Percentiles rank a stretch among this genome's conserved stretches.
phyloP scores from a whole-genome alignment of 148 eudicot genomes.

The Amaranthus cruentus region DNA sequence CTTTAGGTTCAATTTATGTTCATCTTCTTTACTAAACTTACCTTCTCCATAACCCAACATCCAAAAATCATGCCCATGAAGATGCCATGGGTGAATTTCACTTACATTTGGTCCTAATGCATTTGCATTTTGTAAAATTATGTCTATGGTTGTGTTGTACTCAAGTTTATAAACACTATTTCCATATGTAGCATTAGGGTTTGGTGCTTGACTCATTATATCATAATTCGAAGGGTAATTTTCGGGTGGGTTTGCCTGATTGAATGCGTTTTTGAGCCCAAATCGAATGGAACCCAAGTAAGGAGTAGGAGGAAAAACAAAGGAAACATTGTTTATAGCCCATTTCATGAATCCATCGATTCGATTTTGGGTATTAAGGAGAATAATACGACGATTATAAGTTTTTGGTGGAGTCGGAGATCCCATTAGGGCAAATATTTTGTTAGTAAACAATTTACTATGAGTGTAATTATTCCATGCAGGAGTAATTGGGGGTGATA shows the following conservation, averaged over 20 bases:
- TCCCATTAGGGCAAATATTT: slow-evolving; percentile 41
- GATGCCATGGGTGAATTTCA: slow-evolving; percentile 87
- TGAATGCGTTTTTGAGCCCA: slow-evolving; percentile 31
- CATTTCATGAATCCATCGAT: slow-evolving; percentile 56
- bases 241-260: slow-evolving; percentile 42
- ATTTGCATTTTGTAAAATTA: slow-evolving; percentile 78
- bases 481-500: slow-evolving; percentile 53
- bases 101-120: slow-evolving; percentile 40
- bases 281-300: slow-evolving; percentile 58
- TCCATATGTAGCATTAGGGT: slow-evolving; percentile 52
- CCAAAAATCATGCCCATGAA: slow-evolving; percentile 95
- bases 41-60: slow-evolving; percentile 90
- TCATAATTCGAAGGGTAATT: slow-evolving; percentile 37
- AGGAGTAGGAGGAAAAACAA: slow-evolving; percentile 61
- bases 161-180: slow-evolving; percentile 48
- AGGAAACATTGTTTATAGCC: slow-evolving; percentile 79
- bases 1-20: slow-evolving; percentile 44
- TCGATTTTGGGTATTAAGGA: slow-evolving; percentile 70
- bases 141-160: slow-evolving; percentile 49
- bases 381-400: slow-evolving; percentile 36
- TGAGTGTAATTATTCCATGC: slow-evolving; percentile 53
- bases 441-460: slow-evolving; percentile 38
- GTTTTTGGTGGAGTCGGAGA: slow-evolving; percentile 44
- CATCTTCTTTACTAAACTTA: slow-evolving; percentile 39
- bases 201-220: slow-evolving; percentile 32